Base-by-base conservation (phyloP, 257 asterid genomes). In the Vinca minor region DNA sequence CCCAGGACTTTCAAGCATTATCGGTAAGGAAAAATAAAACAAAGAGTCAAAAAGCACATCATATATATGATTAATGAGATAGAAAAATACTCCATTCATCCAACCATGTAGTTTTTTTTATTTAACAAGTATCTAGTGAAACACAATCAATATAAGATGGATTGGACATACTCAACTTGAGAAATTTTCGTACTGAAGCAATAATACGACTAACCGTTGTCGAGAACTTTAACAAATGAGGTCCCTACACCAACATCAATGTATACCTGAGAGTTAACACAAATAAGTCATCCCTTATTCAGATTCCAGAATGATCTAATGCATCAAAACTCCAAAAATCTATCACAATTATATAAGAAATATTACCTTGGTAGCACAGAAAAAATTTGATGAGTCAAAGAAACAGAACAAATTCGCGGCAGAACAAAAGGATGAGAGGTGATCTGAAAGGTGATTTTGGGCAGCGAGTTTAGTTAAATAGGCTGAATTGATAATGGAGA, bases 301-400 rank as follows among this genome's bases (percentile, higher is more conserved):
- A 49, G 17, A 47, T 28, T 36, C 41, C 11, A 56, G 38, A 54
- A 35, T 62, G 13, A 38, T 5, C 34, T 8, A 15, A 49, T 3
- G 29, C 5, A 0, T 32, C 2, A n/a, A n/a, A n/a, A n/a, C 13
- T 10, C 21, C 23, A 41, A 12, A 31, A 34, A 63, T 20, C 8
- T 45, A 46, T 20, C 15, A 42, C 17, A n/a, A n/a, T 26, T 20
- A 57, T 10, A 57, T 32, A 12, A 26, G 58, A 20, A 6, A 47
- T 46, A 17, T 64, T 73, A 88, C 98, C 94, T 86, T 82, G 25
- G 88, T 82, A 47, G 98, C 94, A 23, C 95, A 95, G 0, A n/a
- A n/a, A n/a, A n/a, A n/a, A n/a, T 63, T 47, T 0, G 9, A 1
- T 38, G 81, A 62, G 29, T 73, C 81, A 10, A 63, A 62, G 35